These are phyloP conservation scores for Aureobasidium sp. DNA, from an alignment of 2,329 filamentous ascomycete species.

Conservation along the genomic window DNA sequence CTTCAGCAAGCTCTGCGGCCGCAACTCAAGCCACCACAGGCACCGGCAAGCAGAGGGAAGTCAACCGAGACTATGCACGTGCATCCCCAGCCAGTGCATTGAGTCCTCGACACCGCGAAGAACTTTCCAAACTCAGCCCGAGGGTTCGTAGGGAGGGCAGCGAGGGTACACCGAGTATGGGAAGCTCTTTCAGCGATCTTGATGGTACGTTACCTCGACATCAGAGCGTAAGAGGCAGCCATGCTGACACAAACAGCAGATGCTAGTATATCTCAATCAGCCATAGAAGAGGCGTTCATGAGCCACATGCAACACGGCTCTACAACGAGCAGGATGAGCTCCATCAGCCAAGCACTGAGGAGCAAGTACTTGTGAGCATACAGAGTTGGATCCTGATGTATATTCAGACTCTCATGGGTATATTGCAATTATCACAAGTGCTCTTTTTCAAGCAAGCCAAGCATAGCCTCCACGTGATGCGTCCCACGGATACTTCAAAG, in stretches of 20 bases:
- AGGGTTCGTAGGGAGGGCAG: slow-evolving; percentile 54
- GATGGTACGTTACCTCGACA: slow-evolving; percentile 47
- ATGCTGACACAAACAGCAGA: slow-evolving; percentile 43
- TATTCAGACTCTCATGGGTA: neutral
- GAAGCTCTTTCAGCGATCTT: slow-evolving; percentile 79
- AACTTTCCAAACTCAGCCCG: slow-evolving; percentile 51
- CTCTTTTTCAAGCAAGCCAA: neutral
- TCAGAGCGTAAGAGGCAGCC: neutral
- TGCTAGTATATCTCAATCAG: slow-evolving; percentile 72
- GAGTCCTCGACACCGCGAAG: slow-evolving; percentile 51
- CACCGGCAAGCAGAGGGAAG: slow-evolving; percentile 1
- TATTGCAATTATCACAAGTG: slow-evolving; percentile 7
- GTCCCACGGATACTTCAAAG: too few relatives aligned
- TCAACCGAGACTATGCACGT: neutral
- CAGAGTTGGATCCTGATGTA: too few relatives aligned
- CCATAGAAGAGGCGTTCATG: slow-evolving; percentile 68
- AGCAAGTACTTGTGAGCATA: slow-evolving; percentile 16
- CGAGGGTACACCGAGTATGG: slow-evolving; percentile 71
- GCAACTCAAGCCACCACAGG: neutral
- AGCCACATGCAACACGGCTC: slow-evolving; percentile 60
- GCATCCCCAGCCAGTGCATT: slow-evolving; percentile 26
- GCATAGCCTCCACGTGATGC: neutral
- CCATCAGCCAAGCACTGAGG: slow-evolving; percentile 57
- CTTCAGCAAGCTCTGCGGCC: slow-evolving; percentile 27
- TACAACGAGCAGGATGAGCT: slow-evolving; percentile 52